Percentiles rank a stretch among this genome's conserved stretches.
phyloP scores from a whole-genome alignment of 78 protist genomes.

The Pelomyxa schiedti region DNA sequence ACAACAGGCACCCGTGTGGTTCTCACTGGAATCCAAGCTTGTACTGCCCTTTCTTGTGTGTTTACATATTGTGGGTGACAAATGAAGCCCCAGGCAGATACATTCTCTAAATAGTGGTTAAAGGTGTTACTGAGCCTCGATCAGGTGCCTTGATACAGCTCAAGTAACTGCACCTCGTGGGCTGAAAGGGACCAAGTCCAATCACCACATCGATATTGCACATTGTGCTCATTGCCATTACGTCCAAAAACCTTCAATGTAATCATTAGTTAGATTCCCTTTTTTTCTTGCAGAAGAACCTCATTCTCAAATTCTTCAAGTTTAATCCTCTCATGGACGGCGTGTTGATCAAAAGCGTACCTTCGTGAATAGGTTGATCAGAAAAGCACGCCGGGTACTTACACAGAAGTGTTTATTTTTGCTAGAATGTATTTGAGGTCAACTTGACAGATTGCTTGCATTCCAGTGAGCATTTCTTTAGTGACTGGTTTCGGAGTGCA shows the following conservation, averaged over 20 bases:
- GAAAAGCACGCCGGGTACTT: too few species aligned
- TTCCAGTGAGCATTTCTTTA: too few species aligned
- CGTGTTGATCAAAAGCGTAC: neutral
- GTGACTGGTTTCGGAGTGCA: too few species aligned
- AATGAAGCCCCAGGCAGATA: neutral
- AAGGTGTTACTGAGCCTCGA: too few species aligned
- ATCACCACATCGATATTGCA: neutral
- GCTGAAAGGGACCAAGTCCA: neutral
- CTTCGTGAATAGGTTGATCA: too few species aligned
- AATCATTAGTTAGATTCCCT: neutral
- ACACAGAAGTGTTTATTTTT: too few species aligned
- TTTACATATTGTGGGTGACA: neutral
- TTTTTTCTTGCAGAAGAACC: neutral
- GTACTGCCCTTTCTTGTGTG: too few species aligned
- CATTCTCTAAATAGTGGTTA: neutral
- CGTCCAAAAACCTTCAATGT: neutral
- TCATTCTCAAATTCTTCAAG: neutral
- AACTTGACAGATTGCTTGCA: too few species aligned
- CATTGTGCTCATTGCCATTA: neutral
- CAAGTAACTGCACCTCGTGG: neutral
- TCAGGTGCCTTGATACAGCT: too few species aligned
- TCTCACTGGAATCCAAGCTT: too few species aligned
- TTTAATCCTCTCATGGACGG: neutral
- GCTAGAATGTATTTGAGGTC: too few species aligned
- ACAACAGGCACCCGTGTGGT: neutral